Evolutionary conservation across 2,329 filamentous ascomycete genomes (phyloP), one percentile per base, ranked within the genome.

Genomic region (Plectosphaerella cucumerina): DNA sequence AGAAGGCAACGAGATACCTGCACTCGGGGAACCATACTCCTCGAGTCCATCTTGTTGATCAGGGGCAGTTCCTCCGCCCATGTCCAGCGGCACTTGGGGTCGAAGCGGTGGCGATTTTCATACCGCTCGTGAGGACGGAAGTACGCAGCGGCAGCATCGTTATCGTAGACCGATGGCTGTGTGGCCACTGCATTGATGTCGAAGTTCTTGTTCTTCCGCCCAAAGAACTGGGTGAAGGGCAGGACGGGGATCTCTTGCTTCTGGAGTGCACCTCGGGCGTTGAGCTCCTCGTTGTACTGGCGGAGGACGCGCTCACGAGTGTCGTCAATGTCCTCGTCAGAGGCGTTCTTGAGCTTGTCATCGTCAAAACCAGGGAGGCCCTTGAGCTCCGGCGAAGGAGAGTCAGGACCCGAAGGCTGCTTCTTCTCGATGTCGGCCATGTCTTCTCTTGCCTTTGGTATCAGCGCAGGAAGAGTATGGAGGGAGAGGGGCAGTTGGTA

Each of bases 111-210:
- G 2, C 56, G 50, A 44, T 68, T 68, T 52, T 68, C 65, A 37
- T 66, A 66, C 31, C 63, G 59, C n/a, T 60, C 56, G 3, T 54
- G 55, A 2, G 60, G 62, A 35, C 60, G 54, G 46, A 59, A 63
- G 54, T 75, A 72, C 23, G 68, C 66, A 10, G 65, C 69, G 3
- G 67, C 59, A 4, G 71, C 67, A 0, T 70, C 67, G 46, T 75
- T 67, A 39, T 77, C 73, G 46, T 66, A 76, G 6, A 77, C 73
- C 3, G 72, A 76, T 5, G 68, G 71, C 54, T 74, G 61, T 1
- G 63, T 69, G n/a, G 71, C 70, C 33, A 66, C 60, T 26, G 58
- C 56, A 18, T 59, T 50, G 9, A 58, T 48, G 44, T 59, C 55
- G 12, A 48, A 51, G 15, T 50, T 47, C 14, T 22, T 51, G 39